Base-by-base conservation (phyloP, 371 early-diverging fungal genomes). In the Capillidium rhysosporum region DNA sequence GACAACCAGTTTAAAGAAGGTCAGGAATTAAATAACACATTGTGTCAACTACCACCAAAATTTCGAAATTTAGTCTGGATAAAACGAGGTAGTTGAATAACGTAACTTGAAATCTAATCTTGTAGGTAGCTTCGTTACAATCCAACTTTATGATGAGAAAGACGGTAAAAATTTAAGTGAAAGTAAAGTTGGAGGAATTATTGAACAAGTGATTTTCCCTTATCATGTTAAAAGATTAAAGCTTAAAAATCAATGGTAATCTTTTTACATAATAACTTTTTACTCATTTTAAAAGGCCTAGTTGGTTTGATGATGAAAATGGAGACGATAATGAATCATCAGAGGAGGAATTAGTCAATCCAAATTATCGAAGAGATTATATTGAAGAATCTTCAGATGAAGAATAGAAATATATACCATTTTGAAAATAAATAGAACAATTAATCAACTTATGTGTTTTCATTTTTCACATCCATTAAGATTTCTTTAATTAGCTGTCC, bases 61-160 rank as follows among this genome's bases (percentile, higher is more conserved):
- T 52, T 52, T 23, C 39, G 52, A 12, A 52, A 52, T 52, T 21
- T 52, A 38, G 52, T 52, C 16, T 52, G 52, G 52, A 26, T 52
- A n/a, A 52, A 52, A 23, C 4, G 52, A 52, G 52, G 52, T 52
- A 40, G 2, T 46, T 46, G 10, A 3, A 10, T 25, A 24, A 3
- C 3, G 26, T 25, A 24, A 12, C 9, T 24, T 18, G 9, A 10
- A 9, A 25, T 10, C 9, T 3, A 24, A 46, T 24, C 3, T 24
- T 25, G 8, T 20, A 52, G 52, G 52, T 23, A 24, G 40, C 18
- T 52, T 24, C 40, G 52, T 52, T 14, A 26, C 34, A 0, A 40
- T 40, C 34, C n/a, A 21, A 16, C 39, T 52, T 28, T 39, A 52
- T 26, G 23, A 20, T 21, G 24, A 52, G 14, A 52, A 40, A 14